Conservation (phyloP, 768 basidiomycete species). For the Lanmaoa rubissima region DNA sequence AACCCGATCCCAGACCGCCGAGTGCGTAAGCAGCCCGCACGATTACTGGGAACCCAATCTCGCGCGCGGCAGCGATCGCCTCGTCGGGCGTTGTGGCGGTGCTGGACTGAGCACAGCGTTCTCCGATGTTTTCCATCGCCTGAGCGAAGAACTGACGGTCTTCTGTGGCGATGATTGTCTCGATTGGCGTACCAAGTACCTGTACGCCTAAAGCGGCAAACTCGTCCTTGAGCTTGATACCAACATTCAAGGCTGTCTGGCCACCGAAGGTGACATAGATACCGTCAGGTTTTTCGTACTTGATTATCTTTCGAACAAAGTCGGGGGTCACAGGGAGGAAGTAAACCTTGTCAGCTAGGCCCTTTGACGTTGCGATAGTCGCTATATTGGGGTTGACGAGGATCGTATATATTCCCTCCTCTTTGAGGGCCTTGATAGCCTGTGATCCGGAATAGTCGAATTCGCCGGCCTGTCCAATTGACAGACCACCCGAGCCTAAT, state of each 20-base stretch:
- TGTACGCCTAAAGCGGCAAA: constrained; percentile 85
- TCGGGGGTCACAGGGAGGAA: constrained; percentile 98
- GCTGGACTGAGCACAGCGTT: constrained; percentile 88
- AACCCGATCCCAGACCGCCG: constrained; percentile 93
- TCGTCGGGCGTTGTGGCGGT: constrained; percentile 87
- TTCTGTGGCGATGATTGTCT: constrained; percentile 96
- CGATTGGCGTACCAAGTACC: constrained; percentile 95
- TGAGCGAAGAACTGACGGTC: constrained; percentile 92
- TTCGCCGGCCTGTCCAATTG: constrained; percentile 98
- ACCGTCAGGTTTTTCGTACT: constrained; percentile 97
- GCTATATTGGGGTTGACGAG: constrained; percentile 99
- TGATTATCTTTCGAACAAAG: constrained; percentile 96
- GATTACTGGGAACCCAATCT: constrained; percentile 94
- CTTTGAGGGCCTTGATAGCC: constrained; percentile 98
- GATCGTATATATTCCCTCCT: constrained; percentile 98
- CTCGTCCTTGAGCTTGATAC: constrained; percentile 97
- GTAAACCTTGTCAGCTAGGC: constrained; percentile 98
- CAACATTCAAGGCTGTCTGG: constrained; percentile 95
- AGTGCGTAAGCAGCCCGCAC: constrained; percentile 96
- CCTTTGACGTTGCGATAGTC: constrained; percentile 95
- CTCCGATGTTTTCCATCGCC: constrained; percentile 94
- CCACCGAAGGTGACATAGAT: constrained; percentile 99
- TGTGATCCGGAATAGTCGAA: constrained; percentile 99
- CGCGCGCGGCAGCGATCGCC: constrained; percentile 74
- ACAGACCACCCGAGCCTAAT: constrained; percentile 94